Evolutionary conservation across 306 rosid genomes (phyloP).

Genomic region (Gastrolobium villosum): DNA sequence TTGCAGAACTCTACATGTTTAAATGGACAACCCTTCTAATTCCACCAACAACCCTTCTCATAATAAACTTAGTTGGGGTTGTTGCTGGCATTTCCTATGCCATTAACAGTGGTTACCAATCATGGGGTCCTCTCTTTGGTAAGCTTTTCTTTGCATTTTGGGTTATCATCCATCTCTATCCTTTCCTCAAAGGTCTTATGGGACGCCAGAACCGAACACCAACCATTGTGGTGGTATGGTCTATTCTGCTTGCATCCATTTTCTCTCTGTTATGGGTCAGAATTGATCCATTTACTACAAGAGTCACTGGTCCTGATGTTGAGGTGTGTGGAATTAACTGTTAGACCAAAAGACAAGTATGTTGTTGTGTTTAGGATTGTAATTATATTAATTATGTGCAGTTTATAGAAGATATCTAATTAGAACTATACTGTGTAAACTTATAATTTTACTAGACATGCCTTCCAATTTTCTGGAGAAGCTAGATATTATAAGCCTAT

Average conservation of each 20-base stretch:
- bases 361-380: conserved; percentile 37
- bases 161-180: conserved; percentile 95
- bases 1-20: conserved; percentile 86
- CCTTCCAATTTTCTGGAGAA: conserved; percentile 35
- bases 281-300: conserved; percentile 84
- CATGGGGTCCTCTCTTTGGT: conserved; percentile 98
- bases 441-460: conserved; percentile 25
- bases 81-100: conserved; percentile 97
- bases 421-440: conserved; percentile 14
- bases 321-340: conserved; percentile 96
- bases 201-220: conserved; percentile 98
- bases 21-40: conserved; percentile 98
- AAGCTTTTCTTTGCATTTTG: conserved; percentile 98
- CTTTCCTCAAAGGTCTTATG: conserved; percentile 99
- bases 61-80: conserved; percentile 91
- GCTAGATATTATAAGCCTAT: conserved; percentile 35
- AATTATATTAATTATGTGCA: conserved; percentile 50
- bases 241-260: conserved; percentile 90
- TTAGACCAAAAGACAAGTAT: conserved; percentile 52
- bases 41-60: conserved; percentile 93
- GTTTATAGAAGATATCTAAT: conserved; percentile 37
- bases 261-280: conserved; percentile 95
- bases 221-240: conserved; percentile 95
- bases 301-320: conserved; percentile 87
- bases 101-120: conserved; percentile 94